Conservation (phyloP, 768 basidiomycete species). For the Suillus occidentalis region DNA sequence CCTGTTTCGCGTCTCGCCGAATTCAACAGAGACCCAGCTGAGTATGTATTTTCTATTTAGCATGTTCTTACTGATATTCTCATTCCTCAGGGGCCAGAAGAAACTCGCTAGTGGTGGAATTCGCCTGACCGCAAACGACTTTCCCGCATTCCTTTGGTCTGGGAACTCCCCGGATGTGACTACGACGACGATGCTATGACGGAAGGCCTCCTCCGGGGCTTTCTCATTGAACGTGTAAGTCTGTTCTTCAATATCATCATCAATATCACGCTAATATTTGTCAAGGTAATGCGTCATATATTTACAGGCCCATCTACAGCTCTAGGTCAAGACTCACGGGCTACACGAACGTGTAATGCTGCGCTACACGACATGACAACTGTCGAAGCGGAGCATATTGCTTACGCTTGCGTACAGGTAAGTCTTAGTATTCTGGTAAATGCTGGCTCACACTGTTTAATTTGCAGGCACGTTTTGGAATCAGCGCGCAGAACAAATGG, state of each 20-base stretch:
- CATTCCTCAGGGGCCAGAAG: too few species aligned
- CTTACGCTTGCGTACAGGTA: too few species aligned
- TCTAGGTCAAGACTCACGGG: background rate
- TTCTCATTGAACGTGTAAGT: conserved; percentile 1
- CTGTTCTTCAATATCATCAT: background rate
- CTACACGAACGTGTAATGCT: background rate
- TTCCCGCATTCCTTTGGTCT: conserved; percentile 9
- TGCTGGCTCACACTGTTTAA: too few species aligned
- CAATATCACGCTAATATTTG: background rate
- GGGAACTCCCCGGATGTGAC: conserved; percentile 8
- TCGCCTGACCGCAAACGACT: background rate
- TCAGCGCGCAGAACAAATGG: too few species aligned
- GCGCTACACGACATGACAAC: conserved; percentile 3
- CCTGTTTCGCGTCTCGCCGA: too few species aligned
- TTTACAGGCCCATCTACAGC: conserved; percentile 13
- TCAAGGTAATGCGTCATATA: conserved; percentile 8
- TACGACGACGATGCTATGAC: background rate
- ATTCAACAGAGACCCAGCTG: too few species aligned
- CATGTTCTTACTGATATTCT: too few species aligned
- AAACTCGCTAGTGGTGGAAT: too few species aligned
- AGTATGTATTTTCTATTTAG: too few species aligned
- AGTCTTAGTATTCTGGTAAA: too few species aligned
- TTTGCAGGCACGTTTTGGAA: too few species aligned
- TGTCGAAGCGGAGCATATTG: too few species aligned
- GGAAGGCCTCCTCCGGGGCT: background rate